Conservation (phyloP, 306 rosid genomes). For the Parietaria judaica region DNA sequence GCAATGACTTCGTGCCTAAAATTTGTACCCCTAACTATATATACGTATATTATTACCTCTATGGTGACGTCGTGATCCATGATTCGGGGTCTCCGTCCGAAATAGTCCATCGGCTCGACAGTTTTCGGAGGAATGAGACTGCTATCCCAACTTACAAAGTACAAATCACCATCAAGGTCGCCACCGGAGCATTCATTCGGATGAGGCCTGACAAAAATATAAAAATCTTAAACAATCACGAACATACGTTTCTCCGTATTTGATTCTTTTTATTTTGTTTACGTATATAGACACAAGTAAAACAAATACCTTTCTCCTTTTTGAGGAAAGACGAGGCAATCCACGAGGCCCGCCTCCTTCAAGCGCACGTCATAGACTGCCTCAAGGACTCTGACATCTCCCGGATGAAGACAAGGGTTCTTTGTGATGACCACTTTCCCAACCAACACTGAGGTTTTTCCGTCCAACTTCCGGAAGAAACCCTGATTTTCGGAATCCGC, state of each 20-base stretch:
- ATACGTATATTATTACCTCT: conserved; percentile 41
- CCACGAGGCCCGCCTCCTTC: conserved; percentile 60
- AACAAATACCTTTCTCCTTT: conserved; percentile 63
- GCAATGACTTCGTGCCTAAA: no score
- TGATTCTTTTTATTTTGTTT: no score
- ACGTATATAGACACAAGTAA: no score
- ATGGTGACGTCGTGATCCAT: conserved; percentile 74
- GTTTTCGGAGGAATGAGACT: conserved; percentile 52
- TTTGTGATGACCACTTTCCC: conserved; percentile 85
- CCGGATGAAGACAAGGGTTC: conserved; percentile 97
- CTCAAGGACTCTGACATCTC: conserved; percentile 84
- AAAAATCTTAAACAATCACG: background rate
- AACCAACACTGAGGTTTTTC: conserved; percentile 39
- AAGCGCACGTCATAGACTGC: conserved; percentile 56
- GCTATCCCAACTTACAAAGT: conserved; percentile 78
- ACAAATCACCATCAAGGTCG: conserved; percentile 93
- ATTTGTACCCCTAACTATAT: no score
- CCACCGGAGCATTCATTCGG: conserved; percentile 99
- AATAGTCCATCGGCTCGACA: conserved; percentile 75
- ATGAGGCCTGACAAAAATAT: conserved; percentile 67
- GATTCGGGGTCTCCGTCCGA: conserved; percentile 75
- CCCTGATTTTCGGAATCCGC: conserved; percentile 36
- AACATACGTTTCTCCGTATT: conserved; percentile 64
- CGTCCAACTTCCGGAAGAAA: conserved; percentile 51
- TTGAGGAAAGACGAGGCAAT: conserved; percentile 84